Percentiles rank a stretch among this genome's conserved stretches.
These are phyloP conservation scores for Talaromyces verruculosus DNA, from an alignment of 2,329 filamentous ascomycete genomes.

Conservation along the genomic window DNA sequence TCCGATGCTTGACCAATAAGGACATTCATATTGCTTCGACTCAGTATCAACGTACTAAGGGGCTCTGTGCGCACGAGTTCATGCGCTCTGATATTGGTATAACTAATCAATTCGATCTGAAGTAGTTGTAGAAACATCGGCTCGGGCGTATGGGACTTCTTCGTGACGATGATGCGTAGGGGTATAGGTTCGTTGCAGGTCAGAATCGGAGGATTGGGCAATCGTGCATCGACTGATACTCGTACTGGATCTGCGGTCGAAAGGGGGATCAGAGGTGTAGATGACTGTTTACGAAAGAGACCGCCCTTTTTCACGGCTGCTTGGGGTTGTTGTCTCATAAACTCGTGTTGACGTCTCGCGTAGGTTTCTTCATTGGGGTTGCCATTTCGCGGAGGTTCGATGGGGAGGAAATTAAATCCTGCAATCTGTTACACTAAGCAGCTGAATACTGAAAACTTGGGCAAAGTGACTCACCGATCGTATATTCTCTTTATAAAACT, in stretches of 20 bases:
- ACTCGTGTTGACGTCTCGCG: slow-evolving; percentile 70
- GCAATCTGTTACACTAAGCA: slow-evolving; percentile 34
- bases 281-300: slow-evolving; percentile 55
- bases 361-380: slow-evolving; percentile 74
- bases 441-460: background rate
- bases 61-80: slow-evolving; percentile 69
- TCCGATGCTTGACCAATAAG: slow-evolving; percentile 62
- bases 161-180: slow-evolving; percentile 75
- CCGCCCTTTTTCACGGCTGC: slow-evolving; percentile 49
- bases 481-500: slow-evolving; percentile 87
- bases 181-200: slow-evolving; percentile 87
- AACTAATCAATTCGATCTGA: slow-evolving; percentile 77
- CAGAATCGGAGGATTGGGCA: slow-evolving; percentile 83
- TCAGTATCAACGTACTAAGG: slow-evolving; percentile 73
- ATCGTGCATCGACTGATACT: slow-evolving; percentile 75
- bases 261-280: slow-evolving; percentile 30
- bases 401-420: slow-evolving; percentile 84
- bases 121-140: slow-evolving; percentile 73
- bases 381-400: slow-evolving; percentile 77
- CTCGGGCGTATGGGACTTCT: slow-evolving; percentile 67
- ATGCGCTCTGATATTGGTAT: slow-evolving; percentile 76
- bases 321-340: slow-evolving; percentile 39
- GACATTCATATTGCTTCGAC: slow-evolving; percentile 68
- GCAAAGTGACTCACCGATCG: slow-evolving; percentile 44
- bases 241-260: slow-evolving; percentile 47